Percentiles rank a stretch among this genome's conserved stretches.
phyloP scores from a whole-genome alignment of 495 filamentous ascomycete species.

The Penicillium ochrochloron region DNA sequence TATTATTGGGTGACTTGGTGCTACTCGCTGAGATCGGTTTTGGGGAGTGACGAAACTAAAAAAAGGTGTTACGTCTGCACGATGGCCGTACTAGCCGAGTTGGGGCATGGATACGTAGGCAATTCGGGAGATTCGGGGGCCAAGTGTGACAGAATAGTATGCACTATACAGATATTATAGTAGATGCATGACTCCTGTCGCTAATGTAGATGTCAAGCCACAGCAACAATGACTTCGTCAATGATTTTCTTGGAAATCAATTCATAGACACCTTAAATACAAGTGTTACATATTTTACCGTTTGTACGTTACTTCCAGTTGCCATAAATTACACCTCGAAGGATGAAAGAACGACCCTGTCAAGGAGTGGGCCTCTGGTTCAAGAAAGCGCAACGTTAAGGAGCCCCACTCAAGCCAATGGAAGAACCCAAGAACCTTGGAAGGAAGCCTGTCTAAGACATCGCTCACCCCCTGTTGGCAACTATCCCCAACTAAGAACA shows the following conservation, averaged over 20 bases:
- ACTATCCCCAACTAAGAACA: slow-evolving; percentile 16
- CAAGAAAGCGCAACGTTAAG: slow-evolving; percentile 30
- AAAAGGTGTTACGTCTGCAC: slow-evolving; percentile 15
- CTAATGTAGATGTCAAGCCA: not conserved
- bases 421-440: slow-evolving; percentile 38
- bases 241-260: not conserved
- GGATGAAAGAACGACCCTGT: slow-evolving; percentile 27
- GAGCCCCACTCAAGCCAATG: slow-evolving; percentile 34
- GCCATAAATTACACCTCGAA: not conserved
- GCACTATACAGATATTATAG: not conserved
- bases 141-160: not conserved
- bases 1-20: not conserved
- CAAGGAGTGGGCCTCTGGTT: slow-evolving; percentile 24
- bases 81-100: slow-evolving; percentile 19
- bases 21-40: not conserved
- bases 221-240: slow-evolving; percentile 3
- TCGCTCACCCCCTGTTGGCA: slow-evolving; percentile 8
- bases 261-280: not conserved
- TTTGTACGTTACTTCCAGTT: not conserved
- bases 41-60: slow-evolving; percentile 1
- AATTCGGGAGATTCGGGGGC: not conserved
- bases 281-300: not conserved
- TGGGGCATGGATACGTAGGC: slow-evolving; percentile 26
- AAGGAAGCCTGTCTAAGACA: slow-evolving; percentile 32
- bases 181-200: not conserved